Conservation (phyloP, 805 yeast species). For the Kodamaea kakaduensis region DNA sequence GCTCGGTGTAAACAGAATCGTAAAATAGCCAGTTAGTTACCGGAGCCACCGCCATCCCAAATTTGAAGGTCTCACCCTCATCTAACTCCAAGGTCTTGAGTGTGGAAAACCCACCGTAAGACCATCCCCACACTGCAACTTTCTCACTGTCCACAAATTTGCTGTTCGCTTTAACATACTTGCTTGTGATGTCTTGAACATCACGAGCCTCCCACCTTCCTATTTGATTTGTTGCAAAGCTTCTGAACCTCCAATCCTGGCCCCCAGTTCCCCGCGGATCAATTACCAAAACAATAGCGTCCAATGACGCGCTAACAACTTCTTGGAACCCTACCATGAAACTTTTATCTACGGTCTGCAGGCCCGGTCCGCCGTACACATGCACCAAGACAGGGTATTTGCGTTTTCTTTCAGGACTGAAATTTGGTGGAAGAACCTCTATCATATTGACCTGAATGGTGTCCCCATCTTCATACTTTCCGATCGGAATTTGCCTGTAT, state of each 20-base stretch:
- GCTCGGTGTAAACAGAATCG: slow-evolving; percentile 90
- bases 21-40: slow-evolving; percentile 92
- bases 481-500: slow-evolving; percentile 31
- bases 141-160: slow-evolving; percentile 53
- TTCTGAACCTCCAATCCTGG: slow-evolving; percentile 62
- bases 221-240: slow-evolving; percentile 52
- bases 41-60: slow-evolving; percentile 96
- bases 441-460: slow-evolving; percentile 44
- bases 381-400: slow-evolving; percentile 64
- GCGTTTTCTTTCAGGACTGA: slow-evolving; percentile 33
- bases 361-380: slow-evolving; percentile 82
- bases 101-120: slow-evolving; percentile 93
- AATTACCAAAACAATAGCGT: slow-evolving; percentile 59
- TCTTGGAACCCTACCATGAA: slow-evolving; percentile 56
- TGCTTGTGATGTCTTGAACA: slow-evolving; percentile 47
- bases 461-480: slow-evolving; percentile 26
- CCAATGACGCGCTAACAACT: slow-evolving; percentile 50
- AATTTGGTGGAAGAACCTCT: slow-evolving; percentile 59
- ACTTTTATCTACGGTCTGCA: slow-evolving; percentile 49
- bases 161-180: slow-evolving; percentile 42
- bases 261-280: slow-evolving; percentile 87
- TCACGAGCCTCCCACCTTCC: slow-evolving; percentile 82
- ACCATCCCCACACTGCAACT: slow-evolving; percentile 97
- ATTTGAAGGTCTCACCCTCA: slow-evolving; percentile 67
- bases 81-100: slow-evolving; percentile 85